Conservation (phyloP, 495 filamentous ascomycete species). For the Aspergillus olivimuriae region DNA sequence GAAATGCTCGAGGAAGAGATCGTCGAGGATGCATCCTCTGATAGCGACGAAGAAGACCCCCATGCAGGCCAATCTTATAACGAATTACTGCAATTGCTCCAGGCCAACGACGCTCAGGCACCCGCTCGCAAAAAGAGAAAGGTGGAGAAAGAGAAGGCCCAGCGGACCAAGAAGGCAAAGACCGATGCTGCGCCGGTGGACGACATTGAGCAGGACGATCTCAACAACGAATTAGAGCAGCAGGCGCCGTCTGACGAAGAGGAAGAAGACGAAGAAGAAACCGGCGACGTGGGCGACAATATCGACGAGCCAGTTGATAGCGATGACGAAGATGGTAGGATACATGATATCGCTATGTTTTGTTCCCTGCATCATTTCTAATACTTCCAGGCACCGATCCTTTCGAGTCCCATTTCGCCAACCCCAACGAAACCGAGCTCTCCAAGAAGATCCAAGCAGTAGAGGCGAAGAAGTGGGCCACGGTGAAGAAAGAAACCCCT, state of each 20-base stretch:
- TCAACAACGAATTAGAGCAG: conserved; percentile 27
- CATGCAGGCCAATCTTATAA: conserved; percentile 49
- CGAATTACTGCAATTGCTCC: conserved; percentile 59
- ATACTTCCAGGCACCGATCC: conserved; percentile 50
- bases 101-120: conserved; percentile 40
- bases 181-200: conserved; percentile 5
- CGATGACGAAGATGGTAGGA: conserved; percentile 38
- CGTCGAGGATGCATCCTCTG: conserved; percentile 31
- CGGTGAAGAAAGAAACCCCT: conserved; percentile 28
- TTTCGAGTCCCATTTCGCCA: conserved; percentile 73
- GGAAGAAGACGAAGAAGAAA: conserved; percentile 28
- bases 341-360: neutral
- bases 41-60: conserved; percentile 43
- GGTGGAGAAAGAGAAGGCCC: conserved; percentile 34
- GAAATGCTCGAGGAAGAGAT: conserved; percentile 19
- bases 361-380: neutral
- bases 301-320: conserved; percentile 32
- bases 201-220: conserved; percentile 20
- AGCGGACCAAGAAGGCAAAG: conserved; percentile 10
- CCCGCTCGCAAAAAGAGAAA: conserved; percentile 65
- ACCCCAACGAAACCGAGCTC: conserved; percentile 51
- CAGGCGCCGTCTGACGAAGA: conserved; percentile 40
- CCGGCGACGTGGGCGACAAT: conserved; percentile 23
- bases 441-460: conserved; percentile 46
- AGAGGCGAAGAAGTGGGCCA: conserved; percentile 51